phyloP scores from a whole-genome alignment of 805 yeast genomes.

The Brettanomyces custersianus region DNA sequence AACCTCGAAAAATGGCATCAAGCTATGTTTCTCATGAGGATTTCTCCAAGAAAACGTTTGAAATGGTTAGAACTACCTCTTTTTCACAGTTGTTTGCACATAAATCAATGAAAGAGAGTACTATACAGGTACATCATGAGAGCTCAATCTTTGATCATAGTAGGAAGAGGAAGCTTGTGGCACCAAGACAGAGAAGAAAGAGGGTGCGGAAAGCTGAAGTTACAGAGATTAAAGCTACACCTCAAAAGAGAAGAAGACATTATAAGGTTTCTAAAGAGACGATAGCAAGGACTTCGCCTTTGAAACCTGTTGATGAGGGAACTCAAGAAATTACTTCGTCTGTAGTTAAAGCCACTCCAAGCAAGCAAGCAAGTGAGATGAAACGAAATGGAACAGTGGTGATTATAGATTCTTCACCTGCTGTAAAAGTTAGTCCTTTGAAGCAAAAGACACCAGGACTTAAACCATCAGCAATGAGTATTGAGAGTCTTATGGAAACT shows the following conservation, averaged over 20 bases:
- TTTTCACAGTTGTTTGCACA: constrained; percentile 8
- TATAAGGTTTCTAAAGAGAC: background rate
- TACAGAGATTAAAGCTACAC: constrained; percentile 23
- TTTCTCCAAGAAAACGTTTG: constrained; percentile 24
- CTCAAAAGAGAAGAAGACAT: constrained; percentile 13
- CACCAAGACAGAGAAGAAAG: background rate
- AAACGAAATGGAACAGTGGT: background rate
- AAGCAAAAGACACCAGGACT: background rate
- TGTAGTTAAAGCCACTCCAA: constrained; percentile 3
- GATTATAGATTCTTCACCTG: constrained; percentile 6
- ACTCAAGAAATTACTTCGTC: constrained; percentile 1
- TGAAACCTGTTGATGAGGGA: background rate
- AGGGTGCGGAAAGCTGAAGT: background rate
- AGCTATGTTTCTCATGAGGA: constrained; percentile 13
- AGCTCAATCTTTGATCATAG: constrained; percentile 12
- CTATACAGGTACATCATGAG: constrained; percentile 4
- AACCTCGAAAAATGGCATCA: constrained; percentile 18
- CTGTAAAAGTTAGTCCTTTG: constrained; percentile 1
- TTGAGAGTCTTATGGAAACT: no score
- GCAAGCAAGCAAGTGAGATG: background rate
- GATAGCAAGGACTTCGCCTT: background rate
- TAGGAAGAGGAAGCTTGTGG: constrained; percentile 11
- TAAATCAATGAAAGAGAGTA: background rate
- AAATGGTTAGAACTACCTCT: constrained; percentile 21
- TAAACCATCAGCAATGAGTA: no score